phyloP scores from a whole-genome alignment of 2,329 filamentous ascomycete species.

The Arthrobotrys conoides region DNA sequence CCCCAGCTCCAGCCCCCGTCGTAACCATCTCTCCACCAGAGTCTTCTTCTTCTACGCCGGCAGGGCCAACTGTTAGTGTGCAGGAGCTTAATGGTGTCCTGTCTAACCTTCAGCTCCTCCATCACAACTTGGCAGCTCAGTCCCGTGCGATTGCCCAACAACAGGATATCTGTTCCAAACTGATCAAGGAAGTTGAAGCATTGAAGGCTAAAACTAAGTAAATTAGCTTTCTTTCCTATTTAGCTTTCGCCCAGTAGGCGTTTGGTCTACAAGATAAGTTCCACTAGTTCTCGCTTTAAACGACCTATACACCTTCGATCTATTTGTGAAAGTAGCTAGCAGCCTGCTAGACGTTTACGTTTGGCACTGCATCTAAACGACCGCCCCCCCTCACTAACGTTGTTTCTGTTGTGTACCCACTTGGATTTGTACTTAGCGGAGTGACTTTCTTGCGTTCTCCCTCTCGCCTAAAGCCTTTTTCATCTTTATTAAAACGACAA shows the following conservation, averaged over 20 bases:
- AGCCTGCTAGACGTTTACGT: neutral
- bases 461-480: conserved; percentile 37
- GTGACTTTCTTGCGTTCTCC: conserved; percentile 42
- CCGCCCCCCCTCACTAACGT: neutral
- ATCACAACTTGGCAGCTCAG: conserved; percentile 40
- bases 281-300: conserved; percentile 5
- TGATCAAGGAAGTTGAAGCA: conserved; percentile 58
- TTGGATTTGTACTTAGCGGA: conserved; percentile 60
- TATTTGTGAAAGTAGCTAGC: conserved; percentile 34
- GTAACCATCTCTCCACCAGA: conserved; percentile 60
- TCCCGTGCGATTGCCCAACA: conserved; percentile 49
- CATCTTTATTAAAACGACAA: conserved; percentile 15
- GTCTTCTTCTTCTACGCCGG: conserved; percentile 41
- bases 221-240: neutral
- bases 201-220: conserved; percentile 48
- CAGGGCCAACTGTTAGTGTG: conserved; percentile 46
- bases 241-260: neutral
- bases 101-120: conserved; percentile 50
- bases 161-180: conserved; percentile 58
- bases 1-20: conserved; percentile 64
- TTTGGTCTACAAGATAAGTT: neutral
- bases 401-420: conserved; percentile 5
- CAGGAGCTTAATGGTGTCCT: conserved; percentile 58
- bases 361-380: conserved; percentile 19
- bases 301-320: conserved; percentile 8